Conservation (phyloP, 2,329 filamentous ascomycete species). For the Pestalotiopsis sp. region DNA sequence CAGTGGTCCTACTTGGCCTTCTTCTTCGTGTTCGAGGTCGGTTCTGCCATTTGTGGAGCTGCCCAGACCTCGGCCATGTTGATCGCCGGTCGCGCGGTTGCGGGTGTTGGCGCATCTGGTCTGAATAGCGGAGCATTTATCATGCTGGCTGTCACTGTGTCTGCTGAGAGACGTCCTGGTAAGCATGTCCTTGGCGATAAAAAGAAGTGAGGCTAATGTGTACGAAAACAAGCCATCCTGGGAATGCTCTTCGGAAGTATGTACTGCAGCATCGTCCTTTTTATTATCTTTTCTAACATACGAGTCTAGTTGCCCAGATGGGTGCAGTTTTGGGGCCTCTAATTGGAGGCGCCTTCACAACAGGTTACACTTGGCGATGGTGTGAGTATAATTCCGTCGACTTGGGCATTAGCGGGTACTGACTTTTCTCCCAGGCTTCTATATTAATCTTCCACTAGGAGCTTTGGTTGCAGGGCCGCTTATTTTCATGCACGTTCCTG, state of each 20-base stretch:
- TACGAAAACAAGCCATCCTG: not conserved
- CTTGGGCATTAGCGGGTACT: not conserved
- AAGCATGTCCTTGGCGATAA: not conserved
- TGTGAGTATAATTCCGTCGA: not conserved
- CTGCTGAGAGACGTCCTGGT: constrained; percentile 11
- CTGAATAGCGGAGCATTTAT: constrained; percentile 12
- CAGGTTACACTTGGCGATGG: constrained; percentile 1
- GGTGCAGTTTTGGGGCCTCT: not conserved
- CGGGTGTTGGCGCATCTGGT: constrained; percentile 12
- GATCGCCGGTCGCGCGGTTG: constrained; percentile 16
- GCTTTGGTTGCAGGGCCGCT: not conserved
- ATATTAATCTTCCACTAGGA: constrained; percentile 19
- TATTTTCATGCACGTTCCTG: not conserved
- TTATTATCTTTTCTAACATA: not conserved
- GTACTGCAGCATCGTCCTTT: not conserved
- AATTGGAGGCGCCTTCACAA: not conserved
- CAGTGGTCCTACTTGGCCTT: not conserved
- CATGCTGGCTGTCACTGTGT: constrained; percentile 14
- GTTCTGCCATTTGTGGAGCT: constrained; percentile 11
- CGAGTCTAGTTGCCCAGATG: not conserved
- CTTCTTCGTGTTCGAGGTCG: not conserved
- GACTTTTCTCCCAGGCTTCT: constrained; percentile 15
- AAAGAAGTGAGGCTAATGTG: not conserved
- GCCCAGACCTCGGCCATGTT: constrained; percentile 13
- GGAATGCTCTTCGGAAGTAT: not conserved